Base-by-base conservation (phyloP, 2,329 filamentous ascomycete species). In the Exophiala aquamarina region DNA sequence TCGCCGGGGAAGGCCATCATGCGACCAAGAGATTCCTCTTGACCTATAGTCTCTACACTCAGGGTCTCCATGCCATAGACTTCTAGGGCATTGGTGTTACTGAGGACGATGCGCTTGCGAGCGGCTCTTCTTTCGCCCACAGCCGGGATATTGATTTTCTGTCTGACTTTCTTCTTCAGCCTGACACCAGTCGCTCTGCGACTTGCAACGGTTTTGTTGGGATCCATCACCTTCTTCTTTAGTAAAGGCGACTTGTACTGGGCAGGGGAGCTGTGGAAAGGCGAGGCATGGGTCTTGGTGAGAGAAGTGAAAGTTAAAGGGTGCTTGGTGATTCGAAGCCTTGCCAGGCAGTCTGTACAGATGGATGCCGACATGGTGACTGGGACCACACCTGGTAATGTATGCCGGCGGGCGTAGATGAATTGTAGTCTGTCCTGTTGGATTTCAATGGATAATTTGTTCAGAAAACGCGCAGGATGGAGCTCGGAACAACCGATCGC, bases 11-110 rank as follows among this genome's bases (percentile, higher is more conserved):
- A 69, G 42, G 89, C 71, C 35, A 59, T 28, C 21, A 97, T 79
- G 51, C 78, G 78, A 28, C 87, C 89, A 8, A 78, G 70, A 41
- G 79, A 77, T 26, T 74, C 72, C 21, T 71, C 68, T 44, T 77
- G 71, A 14, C 77, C 67, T 69, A 85, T 71, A 34, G 76, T 78
- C 53, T 77, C 72, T 8, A 69, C 64, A 10, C 70, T 75, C 44
- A 95, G 63, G 39, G 84, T 77, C 50, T 76, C 70, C 58, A 95
- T 74, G 9, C 82, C 86, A 18, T 74, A 64, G 6, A 97, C 86
- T 50, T 85, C 81, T 29, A 96, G 73, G 40, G 93, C 93, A 70
- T 95, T 97, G 68, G 88, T 87, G 72, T 97, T 98, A 75, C 86
- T 92, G 51, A 98, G 82, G 50, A 94, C 83, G 61, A 98, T 88